These are phyloP conservation scores for Botryotinia globosa DNA, from an alignment of 2,329 filamentous ascomycete species.

Conservation along the genomic window DNA sequence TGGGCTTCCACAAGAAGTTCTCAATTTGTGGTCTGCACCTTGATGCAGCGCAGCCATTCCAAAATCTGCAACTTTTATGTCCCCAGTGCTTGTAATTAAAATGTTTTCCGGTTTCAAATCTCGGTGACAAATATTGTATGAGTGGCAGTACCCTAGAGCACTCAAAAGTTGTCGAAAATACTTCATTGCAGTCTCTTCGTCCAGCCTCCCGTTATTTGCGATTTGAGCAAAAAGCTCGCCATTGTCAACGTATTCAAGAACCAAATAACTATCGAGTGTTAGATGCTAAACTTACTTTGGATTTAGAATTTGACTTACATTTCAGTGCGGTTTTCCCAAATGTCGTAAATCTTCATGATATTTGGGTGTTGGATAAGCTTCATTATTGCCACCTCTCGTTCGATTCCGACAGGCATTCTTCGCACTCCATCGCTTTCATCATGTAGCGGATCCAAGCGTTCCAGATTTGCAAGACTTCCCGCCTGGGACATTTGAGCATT, in stretches of 20 bases:
- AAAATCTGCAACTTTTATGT: slow-evolving; percentile 94
- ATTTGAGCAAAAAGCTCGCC: slow-evolving; percentile 77
- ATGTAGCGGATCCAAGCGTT: slow-evolving; percentile 63
- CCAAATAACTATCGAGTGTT: slow-evolving; percentile 68
- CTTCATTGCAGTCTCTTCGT: slow-evolving; percentile 75
- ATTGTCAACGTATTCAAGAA: slow-evolving; percentile 86
- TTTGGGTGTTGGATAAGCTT: slow-evolving; percentile 94
- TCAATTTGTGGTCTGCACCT: slow-evolving; percentile 72
- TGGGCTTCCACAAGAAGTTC: slow-evolving; percentile 90
- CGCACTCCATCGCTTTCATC: slow-evolving; percentile 59
- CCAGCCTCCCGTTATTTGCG: slow-evolving; percentile 66
- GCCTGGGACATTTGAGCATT: slow-evolving; percentile 78
- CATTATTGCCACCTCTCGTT: slow-evolving; percentile 94
- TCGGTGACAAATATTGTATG: slow-evolving; percentile 91
- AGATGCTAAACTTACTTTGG: slow-evolving; percentile 29
- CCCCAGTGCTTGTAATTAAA: slow-evolving; percentile 69
- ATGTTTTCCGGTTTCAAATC: slow-evolving; percentile 98
- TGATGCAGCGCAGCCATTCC: slow-evolving; percentile 94
- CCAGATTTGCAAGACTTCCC: slow-evolving; percentile 79
- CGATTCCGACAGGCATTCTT: slow-evolving; percentile 81
- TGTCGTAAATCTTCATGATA: slow-evolving; percentile 90
- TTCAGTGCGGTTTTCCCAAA: slow-evolving; percentile 95
- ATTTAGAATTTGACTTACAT: slow-evolving; percentile 59
- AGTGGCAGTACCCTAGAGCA: slow-evolving; percentile 87
- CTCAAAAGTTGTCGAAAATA: slow-evolving; percentile 93